Evolutionary conservation across 2,329 filamentous ascomycete species (phyloP).

Genomic region (Stenocarpella maydis): DNA sequence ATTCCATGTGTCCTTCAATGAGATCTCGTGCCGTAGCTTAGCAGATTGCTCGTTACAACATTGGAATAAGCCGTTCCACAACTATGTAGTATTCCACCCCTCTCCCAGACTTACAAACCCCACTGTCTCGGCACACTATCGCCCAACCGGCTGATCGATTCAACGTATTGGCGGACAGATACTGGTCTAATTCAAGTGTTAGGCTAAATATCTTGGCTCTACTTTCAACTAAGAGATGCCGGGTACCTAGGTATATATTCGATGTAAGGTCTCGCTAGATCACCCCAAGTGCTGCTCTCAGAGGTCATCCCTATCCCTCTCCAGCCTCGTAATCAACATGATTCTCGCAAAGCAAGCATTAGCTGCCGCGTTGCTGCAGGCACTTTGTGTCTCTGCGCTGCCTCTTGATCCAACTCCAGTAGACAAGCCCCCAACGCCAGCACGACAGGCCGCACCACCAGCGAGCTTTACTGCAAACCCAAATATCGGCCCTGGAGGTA

Average conservation of each 20-base stretch:
- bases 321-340: not conserved
- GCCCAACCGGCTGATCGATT: not conserved
- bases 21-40: not conserved
- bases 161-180: not conserved
- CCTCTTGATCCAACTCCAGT: not conserved
- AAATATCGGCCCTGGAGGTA: constrained; percentile 5
- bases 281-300: no score
- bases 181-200: not conserved
- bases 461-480: not conserved
- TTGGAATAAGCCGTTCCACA: constrained; percentile 2
- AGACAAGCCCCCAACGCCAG: not conserved
- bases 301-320: no score
- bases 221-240: not conserved
- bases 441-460: not conserved
- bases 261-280: not conserved
- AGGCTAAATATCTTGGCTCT: constrained; percentile 9
- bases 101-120: not conserved
- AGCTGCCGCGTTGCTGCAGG: not conserved
- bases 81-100: not conserved
- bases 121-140: not conserved
- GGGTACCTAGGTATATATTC: not conserved
- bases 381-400: not conserved
- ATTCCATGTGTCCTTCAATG: not conserved
- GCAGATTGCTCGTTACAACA: constrained; percentile 12
- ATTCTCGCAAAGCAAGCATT: not conserved